Percentiles rank a stretch among this genome's conserved stretches.
These are phyloP conservation scores for thale cress (Arabidopsis thaliana) DNA, from an alignment of 345 rosid species.

Conservation along the genomic window TAIR10.1 NC_003074.8:18382501-18383000, in stretches of 20 bases:
- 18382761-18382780: constrained; percentile 3
- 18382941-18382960: constrained; percentile 82
- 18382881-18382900: constrained; percentile 72
- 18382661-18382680: constrained; percentile 11
- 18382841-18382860: constrained; percentile 89
- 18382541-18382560: constrained; percentile 71
- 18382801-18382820: constrained; percentile 27
- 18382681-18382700: background rate
- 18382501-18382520: constrained; percentile 64
- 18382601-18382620: constrained; percentile 32
- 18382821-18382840: constrained; percentile 25
- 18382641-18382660: constrained; percentile 16
- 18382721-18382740: constrained; percentile 23
- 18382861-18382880: constrained; percentile 57
- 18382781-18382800: constrained; percentile 21
- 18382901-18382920: constrained; percentile 70
- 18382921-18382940: constrained; percentile 77
- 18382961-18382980: constrained; percentile 79
- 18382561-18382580: constrained; percentile 87
- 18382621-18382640: constrained; percentile 14
- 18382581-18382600: constrained; percentile 62
- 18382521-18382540: constrained; percentile 70
- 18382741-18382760: constrained; percentile 11
- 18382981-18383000: constrained; percentile 57
- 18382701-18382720: constrained; percentile 17